phyloP scores from a whole-genome alignment of 495 filamentous ascomycete species.

The Penicillium angulare region DNA sequence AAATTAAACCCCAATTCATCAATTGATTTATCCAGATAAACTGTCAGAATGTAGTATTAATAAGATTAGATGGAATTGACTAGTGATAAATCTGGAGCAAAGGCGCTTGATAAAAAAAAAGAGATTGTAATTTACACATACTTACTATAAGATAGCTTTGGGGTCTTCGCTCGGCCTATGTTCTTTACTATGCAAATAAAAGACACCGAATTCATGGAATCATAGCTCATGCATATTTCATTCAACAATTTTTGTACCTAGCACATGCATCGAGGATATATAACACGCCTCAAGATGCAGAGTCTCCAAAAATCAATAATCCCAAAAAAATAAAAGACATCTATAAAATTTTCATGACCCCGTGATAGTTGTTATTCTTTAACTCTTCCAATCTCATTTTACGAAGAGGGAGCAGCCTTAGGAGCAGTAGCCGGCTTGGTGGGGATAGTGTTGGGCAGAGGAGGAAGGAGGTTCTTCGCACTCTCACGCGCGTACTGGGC shows the following conservation, averaged over 20 bases:
- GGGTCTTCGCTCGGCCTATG: too few relatives aligned
- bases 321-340: constrained; percentile 4
- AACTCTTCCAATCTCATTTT: not conserved
- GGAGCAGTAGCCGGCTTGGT: constrained; percentile 30
- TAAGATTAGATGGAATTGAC: too few relatives aligned
- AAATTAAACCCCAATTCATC: too few relatives aligned
- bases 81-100: too few relatives aligned
- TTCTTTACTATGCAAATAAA: too few relatives aligned
- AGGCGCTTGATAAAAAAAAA: too few relatives aligned
- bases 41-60: too few relatives aligned
- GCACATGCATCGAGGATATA: constrained; percentile 13
- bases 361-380: not conserved
- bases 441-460: constrained; percentile 37
- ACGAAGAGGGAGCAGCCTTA: constrained; percentile 17
- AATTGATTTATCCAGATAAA: too few relatives aligned
- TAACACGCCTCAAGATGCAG: constrained; percentile 3
- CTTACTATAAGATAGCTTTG: too few relatives aligned
- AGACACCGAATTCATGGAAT: too few relatives aligned
- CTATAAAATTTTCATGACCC: constrained; percentile 11
- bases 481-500: constrained; percentile 72
- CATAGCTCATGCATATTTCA: constrained; percentile 15
- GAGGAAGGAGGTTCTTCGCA: constrained; percentile 42
- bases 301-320: not conserved
- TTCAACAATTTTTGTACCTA: constrained; percentile 17
- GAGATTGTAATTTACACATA: too few relatives aligned